Conservation (phyloP, 805 yeast genomes). For the Isabelozyma rhagii region DNA sequence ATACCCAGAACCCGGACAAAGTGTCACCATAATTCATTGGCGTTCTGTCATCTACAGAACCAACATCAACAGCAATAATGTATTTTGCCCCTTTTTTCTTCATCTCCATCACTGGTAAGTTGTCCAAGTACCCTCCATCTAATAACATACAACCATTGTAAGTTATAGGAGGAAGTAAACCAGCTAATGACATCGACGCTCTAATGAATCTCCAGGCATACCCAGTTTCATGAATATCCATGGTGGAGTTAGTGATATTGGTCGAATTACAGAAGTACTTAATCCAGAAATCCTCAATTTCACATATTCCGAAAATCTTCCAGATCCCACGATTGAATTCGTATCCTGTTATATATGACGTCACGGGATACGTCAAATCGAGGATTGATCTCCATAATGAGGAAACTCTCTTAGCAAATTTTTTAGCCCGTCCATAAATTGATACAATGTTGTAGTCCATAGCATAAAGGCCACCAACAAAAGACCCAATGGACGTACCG, state of each 20-base stretch:
- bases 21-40: conserved; percentile 93
- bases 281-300: conserved; percentile 96
- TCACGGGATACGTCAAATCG: conserved; percentile 89
- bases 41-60: conserved; percentile 87
- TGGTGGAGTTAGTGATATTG: conserved; percentile 88
- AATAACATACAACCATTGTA: conserved; percentile 89
- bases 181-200: conserved; percentile 96
- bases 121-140: conserved; percentile 96
- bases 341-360: conserved; percentile 95
- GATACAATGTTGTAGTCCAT: conserved; percentile 89
- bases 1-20: conserved; percentile 87
- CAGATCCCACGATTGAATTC: conserved; percentile 97
- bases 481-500: conserved; percentile 95
- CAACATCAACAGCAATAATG: conserved; percentile 93
- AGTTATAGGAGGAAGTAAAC: conserved; percentile 83
- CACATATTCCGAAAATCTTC: conserved; percentile 88
- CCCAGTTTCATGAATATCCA: conserved; percentile 92
- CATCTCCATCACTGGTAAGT: conserved; percentile 91
- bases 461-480: conserved; percentile 94
- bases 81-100: conserved; percentile 80
- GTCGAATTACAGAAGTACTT: conserved; percentile 87
- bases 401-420: conserved; percentile 76
- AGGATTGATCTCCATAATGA: conserved; percentile 81
- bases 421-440: conserved; percentile 84
- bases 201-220: conserved; percentile 94